phyloP scores from a whole-genome alignment of 1,284 basidiomycete species.

The Neotropicomus parvogracilis region DNA sequence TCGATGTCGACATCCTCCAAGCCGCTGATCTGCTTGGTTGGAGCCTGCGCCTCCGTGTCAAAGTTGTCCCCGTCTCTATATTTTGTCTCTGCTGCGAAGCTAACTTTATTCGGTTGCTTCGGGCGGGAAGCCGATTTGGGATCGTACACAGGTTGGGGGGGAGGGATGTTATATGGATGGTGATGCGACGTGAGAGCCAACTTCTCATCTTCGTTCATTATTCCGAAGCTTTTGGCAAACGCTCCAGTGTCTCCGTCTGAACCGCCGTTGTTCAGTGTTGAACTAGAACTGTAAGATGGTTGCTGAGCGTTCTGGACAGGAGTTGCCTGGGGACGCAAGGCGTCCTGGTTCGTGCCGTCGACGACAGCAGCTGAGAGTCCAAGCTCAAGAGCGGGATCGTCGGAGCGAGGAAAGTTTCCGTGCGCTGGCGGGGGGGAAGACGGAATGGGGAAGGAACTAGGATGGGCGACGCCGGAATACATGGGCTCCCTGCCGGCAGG shows the following conservation, averaged over 20 bases:
- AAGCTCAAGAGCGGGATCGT: slow-evolving; percentile 13
- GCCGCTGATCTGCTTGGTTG: background rate
- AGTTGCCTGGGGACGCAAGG: slow-evolving; percentile 12
- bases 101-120: slow-evolving; percentile 22
- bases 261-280: slow-evolving; percentile 30
- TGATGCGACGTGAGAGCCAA: slow-evolving; percentile 52
- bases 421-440: slow-evolving; percentile 6
- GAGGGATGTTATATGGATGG: slow-evolving; percentile 56
- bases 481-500: background rate
- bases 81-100: slow-evolving; percentile 18
- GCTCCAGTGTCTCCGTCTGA: slow-evolving; percentile 23
- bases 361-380: slow-evolving; percentile 16
- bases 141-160: slow-evolving; percentile 44
- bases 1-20: slow-evolving; percentile 8
- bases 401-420: slow-evolving; percentile 1
- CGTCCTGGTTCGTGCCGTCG: slow-evolving; percentile 4
- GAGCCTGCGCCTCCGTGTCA: slow-evolving; percentile 27
- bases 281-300: slow-evolving; percentile 30
- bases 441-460: slow-evolving; percentile 11
- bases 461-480: slow-evolving; percentile 9
- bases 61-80: slow-evolving; percentile 19
- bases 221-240: slow-evolving; percentile 16
- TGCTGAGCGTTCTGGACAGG: slow-evolving; percentile 16
- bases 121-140: slow-evolving; percentile 17
- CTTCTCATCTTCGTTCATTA: slow-evolving; percentile 30